Base-by-base conservation (phyloP, 2,329 filamentous ascomycete genomes). In the Lomentospora prolificans region DNA sequence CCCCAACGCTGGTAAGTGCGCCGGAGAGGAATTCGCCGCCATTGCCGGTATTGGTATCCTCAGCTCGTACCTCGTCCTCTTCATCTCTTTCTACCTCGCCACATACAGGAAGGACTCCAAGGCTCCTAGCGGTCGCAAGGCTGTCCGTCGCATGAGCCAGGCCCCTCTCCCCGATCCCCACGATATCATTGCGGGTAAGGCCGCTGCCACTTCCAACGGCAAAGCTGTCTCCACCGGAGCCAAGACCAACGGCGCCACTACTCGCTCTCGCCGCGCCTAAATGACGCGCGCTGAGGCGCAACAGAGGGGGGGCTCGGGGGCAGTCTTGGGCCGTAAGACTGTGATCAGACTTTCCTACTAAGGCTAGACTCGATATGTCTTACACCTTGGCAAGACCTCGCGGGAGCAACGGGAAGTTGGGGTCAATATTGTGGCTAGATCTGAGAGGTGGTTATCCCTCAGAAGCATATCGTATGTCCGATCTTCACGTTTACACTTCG, bases 41-140 rank as follows among this genome's bases (percentile, higher is more conserved):
- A 89, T 96, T 67, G 81, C 91, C 58, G 92, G 92, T 64, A 95
- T 96, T 64, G 89, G 80, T 62, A 95, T 96, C 66, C 79, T 99
- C 68, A 91, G 84, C 75, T 95, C 90, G 30, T 99, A 97, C 82
- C 84, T 99, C 58, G 81, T 97, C 61, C 88, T 99, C 63, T 99
- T 99, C 84, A 96, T 99, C 75, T 92, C 87, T 53, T 99, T 99
- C 85, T 99, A 97, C 81, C 81, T 95, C 64, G 90, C 90, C 62
- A 99, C 92, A 59, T 99, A 99, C 78, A 88, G 86, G 77, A 91
- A 90, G 79, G 85, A 86, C 60, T 82, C 84, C 70, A 92, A 90
- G 79, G 82, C 79, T 58, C 78, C 80, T 65, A 90, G 86, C 64
- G 88, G 89, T 66, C 91, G 89, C 72, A 94, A 92, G 78, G 79